Conservation (phyloP, 2,329 filamentous ascomycete species). For the Calonectria pteridis region DNA sequence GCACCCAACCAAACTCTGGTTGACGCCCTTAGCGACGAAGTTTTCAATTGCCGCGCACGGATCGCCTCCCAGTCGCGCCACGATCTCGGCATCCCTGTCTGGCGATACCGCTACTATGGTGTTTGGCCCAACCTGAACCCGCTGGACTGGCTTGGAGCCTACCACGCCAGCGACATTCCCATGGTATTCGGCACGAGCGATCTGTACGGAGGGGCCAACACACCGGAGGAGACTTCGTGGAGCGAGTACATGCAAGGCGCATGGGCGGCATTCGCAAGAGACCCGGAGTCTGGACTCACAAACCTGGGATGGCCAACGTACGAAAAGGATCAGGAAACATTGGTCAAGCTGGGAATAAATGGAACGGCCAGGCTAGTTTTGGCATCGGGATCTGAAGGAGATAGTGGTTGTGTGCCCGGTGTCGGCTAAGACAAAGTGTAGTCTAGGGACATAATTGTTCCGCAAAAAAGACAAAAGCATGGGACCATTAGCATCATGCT, state of each 20-base stretch:
- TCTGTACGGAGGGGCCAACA: slow-evolving; percentile 5
- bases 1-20: slow-evolving; percentile 11
- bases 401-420: slow-evolving; percentile 6
- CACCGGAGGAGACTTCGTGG: neutral
- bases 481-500: too few relatives aligned
- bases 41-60: slow-evolving; percentile 17
- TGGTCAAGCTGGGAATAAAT: slow-evolving; percentile 10
- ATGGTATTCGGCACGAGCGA: slow-evolving; percentile 16
- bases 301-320: slow-evolving; percentile 7
- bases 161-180: slow-evolving; percentile 10
- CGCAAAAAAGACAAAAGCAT: too few relatives aligned
- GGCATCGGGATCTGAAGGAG: neutral
- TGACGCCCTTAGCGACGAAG: neutral
- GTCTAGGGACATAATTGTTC: neutral
- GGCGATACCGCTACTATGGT: slow-evolving; percentile 20
- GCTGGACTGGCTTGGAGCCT: slow-evolving; percentile 11
- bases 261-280: slow-evolving; percentile 4
- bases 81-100: neutral
- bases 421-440: neutral
- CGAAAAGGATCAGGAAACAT: slow-evolving; percentile 1
- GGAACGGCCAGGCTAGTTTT: neutral
- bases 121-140: slow-evolving; percentile 17
- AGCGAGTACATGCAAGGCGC: slow-evolving; percentile 7
- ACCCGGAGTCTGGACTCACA: neutral
- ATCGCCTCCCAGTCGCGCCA: slow-evolving; percentile 11